phyloP scores from a whole-genome alignment of 345 rosid genomes.

The Carallia brachiata region DNA sequence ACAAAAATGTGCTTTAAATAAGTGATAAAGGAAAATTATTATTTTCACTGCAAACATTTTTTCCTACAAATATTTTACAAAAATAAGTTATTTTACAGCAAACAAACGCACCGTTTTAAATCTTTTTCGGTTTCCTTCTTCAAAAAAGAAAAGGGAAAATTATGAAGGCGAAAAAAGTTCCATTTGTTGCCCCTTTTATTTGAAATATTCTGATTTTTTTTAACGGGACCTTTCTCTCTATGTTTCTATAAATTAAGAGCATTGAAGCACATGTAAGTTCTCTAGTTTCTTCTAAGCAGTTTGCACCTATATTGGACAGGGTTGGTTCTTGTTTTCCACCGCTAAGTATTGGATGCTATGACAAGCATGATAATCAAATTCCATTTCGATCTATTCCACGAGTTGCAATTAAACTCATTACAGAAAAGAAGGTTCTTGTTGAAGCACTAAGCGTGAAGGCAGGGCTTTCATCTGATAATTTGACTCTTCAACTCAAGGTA shows the following conservation, averaged over 20 bases:
- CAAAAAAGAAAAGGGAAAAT: no score
- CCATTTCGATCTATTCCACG: conserved; percentile 39
- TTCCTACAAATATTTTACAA: no score
- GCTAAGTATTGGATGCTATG: conserved; percentile 45
- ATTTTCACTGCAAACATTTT: no score
- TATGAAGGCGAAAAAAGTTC: no score
- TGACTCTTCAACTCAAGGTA: conserved; percentile 48
- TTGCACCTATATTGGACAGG: conserved; percentile 29
- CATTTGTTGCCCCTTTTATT: no score
- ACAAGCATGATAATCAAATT: conserved; percentile 42
- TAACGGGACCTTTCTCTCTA: background rate
- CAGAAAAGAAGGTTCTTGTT: conserved; percentile 10
- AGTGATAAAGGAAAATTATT: no score
- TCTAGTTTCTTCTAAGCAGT: background rate
- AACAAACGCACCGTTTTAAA: no score
- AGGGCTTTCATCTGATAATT: conserved; percentile 34
- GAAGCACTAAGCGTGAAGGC: conserved; percentile 31
- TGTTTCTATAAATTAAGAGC: background rate
- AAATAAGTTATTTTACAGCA: no score
- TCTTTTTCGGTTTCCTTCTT: no score
- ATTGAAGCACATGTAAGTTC: background rate
- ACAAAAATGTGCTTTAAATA: no score
- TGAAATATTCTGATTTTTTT: background rate
- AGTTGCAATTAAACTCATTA: conserved; percentile 33
- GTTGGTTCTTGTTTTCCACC: conserved; percentile 51